These are phyloP conservation scores for Hypoxylon sp. DNA, from an alignment of 2,329 filamentous ascomycete genomes.

Conservation along the genomic window DNA sequence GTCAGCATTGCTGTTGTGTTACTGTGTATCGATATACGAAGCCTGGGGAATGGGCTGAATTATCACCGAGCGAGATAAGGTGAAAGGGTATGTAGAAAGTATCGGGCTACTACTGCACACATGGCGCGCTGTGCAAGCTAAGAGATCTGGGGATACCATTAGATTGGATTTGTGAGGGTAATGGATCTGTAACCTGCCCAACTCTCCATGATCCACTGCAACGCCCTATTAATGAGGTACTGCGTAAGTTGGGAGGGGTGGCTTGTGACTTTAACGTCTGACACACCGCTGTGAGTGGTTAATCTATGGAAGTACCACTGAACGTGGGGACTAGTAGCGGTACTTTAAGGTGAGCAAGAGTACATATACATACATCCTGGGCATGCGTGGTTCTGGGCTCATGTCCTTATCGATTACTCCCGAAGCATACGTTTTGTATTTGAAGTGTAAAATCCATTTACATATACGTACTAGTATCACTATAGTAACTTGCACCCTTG, in stretches of 20 bases:
- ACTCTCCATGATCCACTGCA: constrained; percentile 7
- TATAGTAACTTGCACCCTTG: no score
- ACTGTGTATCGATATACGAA: constrained; percentile 6
- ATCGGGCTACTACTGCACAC: constrained; percentile 3
- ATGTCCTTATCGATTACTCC: constrained; percentile 31
- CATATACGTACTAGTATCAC: not conserved
- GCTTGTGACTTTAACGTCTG: constrained; percentile 52
- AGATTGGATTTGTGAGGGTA: constrained; percentile 43
- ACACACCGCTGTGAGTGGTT: constrained; percentile 49
- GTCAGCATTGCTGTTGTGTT: constrained; percentile 34
- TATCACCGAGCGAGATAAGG: not conserved
- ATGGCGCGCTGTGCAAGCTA: not conserved
- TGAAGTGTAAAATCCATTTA: constrained; percentile 19
- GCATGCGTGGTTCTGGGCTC: not conserved
- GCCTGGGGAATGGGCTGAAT: constrained; percentile 7
- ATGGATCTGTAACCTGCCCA: constrained; percentile 32
- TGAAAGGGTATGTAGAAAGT: not conserved
- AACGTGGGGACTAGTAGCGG: constrained; percentile 40
- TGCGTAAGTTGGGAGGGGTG: constrained; percentile 22
- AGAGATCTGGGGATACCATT: constrained; percentile 40
- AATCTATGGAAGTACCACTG: constrained; percentile 42
- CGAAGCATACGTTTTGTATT: not conserved
- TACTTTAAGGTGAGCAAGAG: constrained; percentile 38
- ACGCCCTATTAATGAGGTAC: constrained; percentile 29
- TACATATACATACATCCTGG: constrained; percentile 45